phyloP scores from a whole-genome alignment of 2,329 filamentous ascomycete species.

The Fusarium xylarioides region DNA sequence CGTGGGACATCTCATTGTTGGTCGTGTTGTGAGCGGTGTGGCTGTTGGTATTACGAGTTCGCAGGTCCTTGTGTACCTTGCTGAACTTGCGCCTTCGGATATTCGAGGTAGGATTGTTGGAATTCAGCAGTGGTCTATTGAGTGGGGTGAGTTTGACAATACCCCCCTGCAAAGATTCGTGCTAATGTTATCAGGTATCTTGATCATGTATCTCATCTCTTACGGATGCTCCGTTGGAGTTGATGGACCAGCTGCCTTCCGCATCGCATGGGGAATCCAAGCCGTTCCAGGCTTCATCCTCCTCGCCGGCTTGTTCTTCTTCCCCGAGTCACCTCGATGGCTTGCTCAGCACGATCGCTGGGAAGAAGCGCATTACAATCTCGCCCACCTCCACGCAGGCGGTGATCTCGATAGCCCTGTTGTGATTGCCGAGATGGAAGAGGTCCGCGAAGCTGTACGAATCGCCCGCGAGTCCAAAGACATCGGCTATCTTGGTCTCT shows the following conservation, averaged over 20 bases:
- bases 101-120: slow-evolving; percentile 73
- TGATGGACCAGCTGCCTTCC: slow-evolving; percentile 64
- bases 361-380: slow-evolving; percentile 60
- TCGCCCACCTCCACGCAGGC: slow-evolving; percentile 66
- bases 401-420: slow-evolving; percentile 63
- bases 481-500: slow-evolving; percentile 54
- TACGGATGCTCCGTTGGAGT: slow-evolving; percentile 68
- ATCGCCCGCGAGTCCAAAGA: slow-evolving; percentile 50
- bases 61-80: slow-evolving; percentile 74
- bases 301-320: slow-evolving; percentile 65
- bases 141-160: slow-evolving; percentile 52
- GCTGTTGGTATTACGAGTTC: slow-evolving; percentile 73
- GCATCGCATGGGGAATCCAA: slow-evolving; percentile 72
- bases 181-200: slow-evolving; percentile 58
- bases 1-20: slow-evolving; percentile 62
- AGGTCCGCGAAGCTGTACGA: slow-evolving; percentile 56
- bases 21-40: slow-evolving; percentile 70
- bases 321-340: slow-evolving; percentile 71
- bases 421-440: slow-evolving; percentile 66
- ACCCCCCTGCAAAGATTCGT: accelerated
- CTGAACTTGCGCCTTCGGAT: slow-evolving; percentile 68
- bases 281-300: slow-evolving; percentile 68
- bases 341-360: slow-evolving; percentile 69
- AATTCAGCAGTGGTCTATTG: slow-evolving; percentile 79
- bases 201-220: slow-evolving; percentile 76